Base-by-base conservation (phyloP, 2,329 filamentous ascomycete genomes). In the Endothia cerciana region DNA sequence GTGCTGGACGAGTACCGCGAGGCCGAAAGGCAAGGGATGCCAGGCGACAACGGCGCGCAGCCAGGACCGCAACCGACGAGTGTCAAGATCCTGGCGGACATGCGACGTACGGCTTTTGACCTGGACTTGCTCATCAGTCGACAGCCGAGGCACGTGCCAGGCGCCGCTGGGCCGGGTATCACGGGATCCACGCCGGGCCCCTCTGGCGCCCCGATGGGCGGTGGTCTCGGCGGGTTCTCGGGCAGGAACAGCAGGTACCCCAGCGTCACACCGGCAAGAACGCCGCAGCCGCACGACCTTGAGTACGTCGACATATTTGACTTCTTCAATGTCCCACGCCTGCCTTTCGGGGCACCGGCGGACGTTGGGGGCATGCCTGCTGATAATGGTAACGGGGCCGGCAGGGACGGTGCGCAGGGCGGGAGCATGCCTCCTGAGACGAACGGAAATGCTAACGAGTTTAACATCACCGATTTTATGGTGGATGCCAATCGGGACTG, bases 261-360 rank as follows among this genome's bases (percentile, higher is more conserved):
- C 2, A 85, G 82, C 70, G 78, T 81, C 28, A 89, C 88, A 0
- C 87, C 88, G 1, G 85, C 86, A 1, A 85, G 87, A 69, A 91
- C 89, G 38, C 91, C 92, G 0, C 91, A 88, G 11, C 86, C 91
- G 1, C 92, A 95, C 71, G 93, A 97, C 73, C 81, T 97, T 3
- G 94, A 97, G 75, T 97, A 96, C 74, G 81, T 97, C 2, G 93
- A 97, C 72, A 91, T 97, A 0, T 97, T 97, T 75, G 92, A 95
- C 72, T 97, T 96, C 74, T 97, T 97, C 82, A 97, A 97, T 74
- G 88, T 96, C 64, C 94, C 94, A 0, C 83, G 93, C 22, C 80
- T 97, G 30, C 85, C 86, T 0, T 77, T 85, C 28, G 79, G 79
- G 38, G 77, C 79, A 15, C 69, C 73, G 36, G 71, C 65, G 63